Evolutionary conservation across 2,329 filamentous ascomycete genomes (phyloP), one percentile per base, ranked within the genome.

Genomic region (Colletotrichum ledebouriae): DNA sequence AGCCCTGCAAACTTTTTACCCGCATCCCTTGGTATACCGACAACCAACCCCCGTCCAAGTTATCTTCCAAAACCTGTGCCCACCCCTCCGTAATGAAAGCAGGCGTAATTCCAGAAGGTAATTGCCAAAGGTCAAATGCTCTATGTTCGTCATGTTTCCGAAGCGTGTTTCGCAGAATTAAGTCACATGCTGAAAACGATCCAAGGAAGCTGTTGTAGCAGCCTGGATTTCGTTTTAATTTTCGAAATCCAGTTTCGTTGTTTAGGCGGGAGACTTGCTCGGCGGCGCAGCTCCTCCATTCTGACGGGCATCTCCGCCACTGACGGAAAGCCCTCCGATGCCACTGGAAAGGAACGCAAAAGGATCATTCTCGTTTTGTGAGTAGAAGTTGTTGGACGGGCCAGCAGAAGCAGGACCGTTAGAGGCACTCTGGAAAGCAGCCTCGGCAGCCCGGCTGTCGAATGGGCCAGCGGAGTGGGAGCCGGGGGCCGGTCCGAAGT

Each of bases 381-480:
- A 83, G 76, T 91, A 91, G 75, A 91, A 92, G 76, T 89, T 89
- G 75, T 91, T 92, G 47, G 91, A 90, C 39, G 91, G 89, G 46
- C 92, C 92, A 69, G 90, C 91, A 50, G 92, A 93, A 15, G 90
- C 90, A 20, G 91, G 91, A 63, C 92, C 93, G 73, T 96, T 95
- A 73, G 91, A 91, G 44, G 93, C 94, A 46, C 92, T 93, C 77
- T 93, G 93, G 85, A 99, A 99, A 29, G 96, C 95, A 69, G 94
- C 94, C 82, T 98, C 95, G 15, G 95, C 94, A 71, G 94, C 92
- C 71, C 94, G 93, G 83, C 94, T 97, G 77, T 97, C 94, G 76
- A 99, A 98, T 5, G 92, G 92, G 12, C 94, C 92, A 47, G 92
- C 92, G 25, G 92, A 92, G 80, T 96, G 94, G 73, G 94, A 91